A percentile compares a stretch with the other conserved stretches of the same genome.
Evolutionary conservation across 805 yeast species (phyloP).

Genomic region (Candida stauntonica): DNA sequence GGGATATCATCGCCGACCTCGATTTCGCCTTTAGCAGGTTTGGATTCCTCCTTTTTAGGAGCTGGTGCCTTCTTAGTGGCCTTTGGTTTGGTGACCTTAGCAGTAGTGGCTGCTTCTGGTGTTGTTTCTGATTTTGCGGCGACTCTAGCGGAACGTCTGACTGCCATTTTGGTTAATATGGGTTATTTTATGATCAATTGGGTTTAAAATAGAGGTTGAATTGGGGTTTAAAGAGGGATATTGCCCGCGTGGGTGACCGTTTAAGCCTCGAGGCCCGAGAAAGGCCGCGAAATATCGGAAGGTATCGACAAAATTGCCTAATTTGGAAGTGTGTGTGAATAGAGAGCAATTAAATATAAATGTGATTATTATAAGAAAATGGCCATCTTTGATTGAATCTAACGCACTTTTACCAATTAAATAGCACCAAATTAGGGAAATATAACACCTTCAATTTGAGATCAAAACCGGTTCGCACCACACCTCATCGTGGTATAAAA

Average conservation of each 20-base stretch:
- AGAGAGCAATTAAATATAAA: background rate
- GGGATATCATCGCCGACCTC: conserved; percentile 66
- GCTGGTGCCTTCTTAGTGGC: conserved; percentile 2
- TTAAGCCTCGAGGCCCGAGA: background rate
- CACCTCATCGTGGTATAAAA: conserved; percentile 7
- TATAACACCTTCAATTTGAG: background rate
- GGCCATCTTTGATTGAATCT: no score
- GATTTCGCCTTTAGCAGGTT: conserved; percentile 18
- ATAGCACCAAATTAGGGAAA: background rate
- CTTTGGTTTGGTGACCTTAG: conserved; percentile 25
- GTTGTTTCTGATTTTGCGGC: conserved; percentile 11
- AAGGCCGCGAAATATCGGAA: background rate
- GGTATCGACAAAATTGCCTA: conserved; percentile 10
- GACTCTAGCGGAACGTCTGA: conserved; percentile 19
- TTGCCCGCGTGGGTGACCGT: no score
- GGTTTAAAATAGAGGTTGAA: background rate
- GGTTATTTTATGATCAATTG: background rate
- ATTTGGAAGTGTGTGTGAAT: conserved; percentile 3
- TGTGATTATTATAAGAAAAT: no score
- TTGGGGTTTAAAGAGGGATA: background rate
- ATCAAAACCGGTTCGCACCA: conserved; percentile 1
- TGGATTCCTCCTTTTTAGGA: background rate
- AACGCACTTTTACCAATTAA: no score
- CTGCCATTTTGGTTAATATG: conserved; percentile 1
- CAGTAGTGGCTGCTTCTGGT: conserved; percentile 12